Percentiles rank a stretch among this genome's conserved stretches.
Conservation (phyloP, 163 green algal genomes). For the Chloromonas sp. region DNA sequence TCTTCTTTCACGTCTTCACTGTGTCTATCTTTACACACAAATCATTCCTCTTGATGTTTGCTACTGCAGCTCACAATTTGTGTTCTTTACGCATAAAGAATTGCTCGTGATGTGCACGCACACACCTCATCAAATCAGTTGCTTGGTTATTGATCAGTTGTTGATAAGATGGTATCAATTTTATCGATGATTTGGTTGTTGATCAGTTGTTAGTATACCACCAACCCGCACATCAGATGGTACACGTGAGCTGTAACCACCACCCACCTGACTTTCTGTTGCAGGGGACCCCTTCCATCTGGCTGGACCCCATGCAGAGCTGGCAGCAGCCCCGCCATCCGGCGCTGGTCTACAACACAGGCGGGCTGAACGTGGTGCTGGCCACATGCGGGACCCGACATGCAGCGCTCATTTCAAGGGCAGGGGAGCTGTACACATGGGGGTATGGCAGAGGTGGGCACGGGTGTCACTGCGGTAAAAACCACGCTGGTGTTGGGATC, state of each 20-base stretch:
- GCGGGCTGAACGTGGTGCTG: constrained; percentile 54
- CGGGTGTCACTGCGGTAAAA: not conserved
- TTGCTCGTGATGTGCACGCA: no score
- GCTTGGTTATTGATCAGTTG: no score
- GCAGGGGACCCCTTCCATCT: not conserved
- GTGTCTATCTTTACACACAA: no score
- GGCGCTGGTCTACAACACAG: constrained; percentile 51
- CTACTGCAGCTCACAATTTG: no score
- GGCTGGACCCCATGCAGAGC: constrained; percentile 18
- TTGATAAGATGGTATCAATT: no score
- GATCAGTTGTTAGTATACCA: not conserved
- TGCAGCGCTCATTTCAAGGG: constrained; percentile 57
- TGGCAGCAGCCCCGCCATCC: constrained; percentile 47
- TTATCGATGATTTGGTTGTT: no score
- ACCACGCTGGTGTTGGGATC: not conserved
- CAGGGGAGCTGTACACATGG: constrained; percentile 77
- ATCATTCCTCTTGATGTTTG: no score
- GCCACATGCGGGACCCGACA: constrained; percentile 57
- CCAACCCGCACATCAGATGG: not conserved
- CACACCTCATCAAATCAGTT: no score
- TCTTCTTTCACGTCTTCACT: not conserved
- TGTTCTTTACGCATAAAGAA: no score
- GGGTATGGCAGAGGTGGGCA: constrained; percentile 53
- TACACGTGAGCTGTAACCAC: not conserved
- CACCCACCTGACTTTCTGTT: constrained; percentile 1